Conservation (phyloP, 371 early-diverging fungal genomes). For the Mortierella sp. region DNA sequence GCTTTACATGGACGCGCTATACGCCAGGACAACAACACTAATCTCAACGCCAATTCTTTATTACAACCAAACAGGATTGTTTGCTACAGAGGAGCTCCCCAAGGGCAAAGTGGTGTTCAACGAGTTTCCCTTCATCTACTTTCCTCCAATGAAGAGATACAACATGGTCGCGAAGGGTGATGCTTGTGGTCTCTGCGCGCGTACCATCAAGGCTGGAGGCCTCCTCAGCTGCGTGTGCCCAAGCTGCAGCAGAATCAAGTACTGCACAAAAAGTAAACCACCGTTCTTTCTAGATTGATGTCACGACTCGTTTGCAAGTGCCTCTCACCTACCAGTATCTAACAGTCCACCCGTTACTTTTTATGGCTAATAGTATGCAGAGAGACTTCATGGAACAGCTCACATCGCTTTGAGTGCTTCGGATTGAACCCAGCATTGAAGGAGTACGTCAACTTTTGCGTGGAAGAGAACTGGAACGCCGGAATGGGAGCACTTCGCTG, state of each 20-base stretch:
- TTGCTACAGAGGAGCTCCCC: slow-evolving; percentile 70
- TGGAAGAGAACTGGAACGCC: slow-evolving; percentile 67
- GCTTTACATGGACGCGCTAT: neutral
- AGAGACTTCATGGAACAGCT: slow-evolving; percentile 66
- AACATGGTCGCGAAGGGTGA: slow-evolving; percentile 61
- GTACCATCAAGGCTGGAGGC: slow-evolving; percentile 59
- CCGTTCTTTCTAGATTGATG: neutral
- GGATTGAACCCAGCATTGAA: slow-evolving; percentile 63
- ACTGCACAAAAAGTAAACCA: slow-evolving; percentile 63
- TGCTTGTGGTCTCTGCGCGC: slow-evolving; percentile 74
- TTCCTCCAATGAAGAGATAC: slow-evolving; percentile 74
- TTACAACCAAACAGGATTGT: slow-evolving; percentile 59
- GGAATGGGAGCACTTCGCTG: slow-evolving; percentile 73
- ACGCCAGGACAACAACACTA: neutral
- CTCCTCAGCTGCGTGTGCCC: slow-evolving; percentile 63
- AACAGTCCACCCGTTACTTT: neutral
- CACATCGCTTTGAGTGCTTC: slow-evolving; percentile 70
- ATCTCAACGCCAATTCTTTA: neutral
- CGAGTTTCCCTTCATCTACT: slow-evolving; percentile 75
- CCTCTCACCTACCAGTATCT: neutral
- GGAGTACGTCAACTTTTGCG: slow-evolving; percentile 65
- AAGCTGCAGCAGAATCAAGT: slow-evolving; percentile 64
- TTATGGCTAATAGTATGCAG: slow-evolving; percentile 59
- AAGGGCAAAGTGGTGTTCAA: slow-evolving; percentile 68
- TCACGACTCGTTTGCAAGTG: too few species aligned